A percentile compares a stretch with the other conserved stretches of the same genome.
Conservation (phyloP, 1,284 basidiomycete species). For the Schizophyllum amplum region DNA sequence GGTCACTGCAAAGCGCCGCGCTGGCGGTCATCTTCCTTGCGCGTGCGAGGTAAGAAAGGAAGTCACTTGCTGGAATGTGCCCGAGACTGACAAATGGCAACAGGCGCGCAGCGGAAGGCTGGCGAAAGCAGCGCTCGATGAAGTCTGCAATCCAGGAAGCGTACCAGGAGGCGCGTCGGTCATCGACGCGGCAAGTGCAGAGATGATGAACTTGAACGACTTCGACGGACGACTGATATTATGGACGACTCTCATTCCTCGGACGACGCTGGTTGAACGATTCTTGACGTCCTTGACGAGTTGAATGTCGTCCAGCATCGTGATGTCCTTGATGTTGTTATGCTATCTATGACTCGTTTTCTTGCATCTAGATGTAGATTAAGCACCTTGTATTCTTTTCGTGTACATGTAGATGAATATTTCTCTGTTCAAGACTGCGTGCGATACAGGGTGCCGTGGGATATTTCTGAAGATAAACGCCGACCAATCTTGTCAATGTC, state of each 20-base stretch:
- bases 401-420: too few relatives aligned
- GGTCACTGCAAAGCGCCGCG: conserved; percentile 52
- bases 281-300: too few relatives aligned
- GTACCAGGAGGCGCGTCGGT: background rate
- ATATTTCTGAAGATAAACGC: background rate
- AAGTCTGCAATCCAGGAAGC: background rate
- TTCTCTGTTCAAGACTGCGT: too few relatives aligned
- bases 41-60: conserved; percentile 61
- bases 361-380: background rate
- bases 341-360: background rate
- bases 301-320: background rate
- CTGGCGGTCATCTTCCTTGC: conserved; percentile 58
- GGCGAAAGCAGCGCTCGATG: background rate
- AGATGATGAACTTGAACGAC: too few relatives aligned
- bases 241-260: too few relatives aligned
- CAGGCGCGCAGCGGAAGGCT: background rate
- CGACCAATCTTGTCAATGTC: background rate
- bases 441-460: too few relatives aligned
- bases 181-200: background rate
- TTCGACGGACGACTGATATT: too few relatives aligned
- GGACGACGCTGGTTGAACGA: too few relatives aligned
- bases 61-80: background rate
- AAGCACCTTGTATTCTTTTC: too few relatives aligned
- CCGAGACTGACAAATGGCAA: background rate
- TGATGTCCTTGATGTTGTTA: background rate